Conservation (phyloP, 257 asterid genomes). For the Rhazya stricta region DNA sequence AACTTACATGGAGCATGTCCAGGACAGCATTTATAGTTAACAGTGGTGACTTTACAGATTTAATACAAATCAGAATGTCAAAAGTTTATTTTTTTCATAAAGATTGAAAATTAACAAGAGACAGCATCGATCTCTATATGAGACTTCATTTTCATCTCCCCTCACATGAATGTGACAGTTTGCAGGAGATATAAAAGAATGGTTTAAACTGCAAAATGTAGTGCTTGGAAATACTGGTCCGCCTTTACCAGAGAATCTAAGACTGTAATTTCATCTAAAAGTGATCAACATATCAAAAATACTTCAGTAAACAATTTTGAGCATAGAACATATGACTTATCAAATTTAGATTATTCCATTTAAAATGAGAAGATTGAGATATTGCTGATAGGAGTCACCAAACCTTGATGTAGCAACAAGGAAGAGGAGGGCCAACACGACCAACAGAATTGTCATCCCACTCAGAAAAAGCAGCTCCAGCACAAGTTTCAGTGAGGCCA, state of each 20-base stretch:
- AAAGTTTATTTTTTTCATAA: no score
- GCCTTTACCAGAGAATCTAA: not conserved
- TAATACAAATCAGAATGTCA: no score
- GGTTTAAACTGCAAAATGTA: not conserved
- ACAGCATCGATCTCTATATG: not conserved
- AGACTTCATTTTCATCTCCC: not conserved
- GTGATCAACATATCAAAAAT: not conserved
- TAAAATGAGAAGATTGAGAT: not conserved
- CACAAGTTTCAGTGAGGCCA: constrained; percentile 91
- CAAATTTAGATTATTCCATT: constrained; percentile 11
- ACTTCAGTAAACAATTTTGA: not conserved
- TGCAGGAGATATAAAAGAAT: not conserved
- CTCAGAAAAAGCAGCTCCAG: constrained; percentile 93
- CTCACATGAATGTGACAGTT: not conserved
- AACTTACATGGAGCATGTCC: no score
- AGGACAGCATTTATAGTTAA: no score
- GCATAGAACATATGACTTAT: not conserved
- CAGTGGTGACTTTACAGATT: no score
- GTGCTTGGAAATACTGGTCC: not conserved
- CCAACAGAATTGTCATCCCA: constrained; percentile 77
- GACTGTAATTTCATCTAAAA: not conserved
- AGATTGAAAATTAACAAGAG: no score
- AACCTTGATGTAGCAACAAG: constrained; percentile 87
- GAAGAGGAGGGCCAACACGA: constrained; percentile 96
- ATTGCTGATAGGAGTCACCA: constrained; percentile 4